These are phyloP conservation scores for Vitis hybrid DNA, from an alignment of 177 flowering plant genomes.

Conservation along the genomic window DNA sequence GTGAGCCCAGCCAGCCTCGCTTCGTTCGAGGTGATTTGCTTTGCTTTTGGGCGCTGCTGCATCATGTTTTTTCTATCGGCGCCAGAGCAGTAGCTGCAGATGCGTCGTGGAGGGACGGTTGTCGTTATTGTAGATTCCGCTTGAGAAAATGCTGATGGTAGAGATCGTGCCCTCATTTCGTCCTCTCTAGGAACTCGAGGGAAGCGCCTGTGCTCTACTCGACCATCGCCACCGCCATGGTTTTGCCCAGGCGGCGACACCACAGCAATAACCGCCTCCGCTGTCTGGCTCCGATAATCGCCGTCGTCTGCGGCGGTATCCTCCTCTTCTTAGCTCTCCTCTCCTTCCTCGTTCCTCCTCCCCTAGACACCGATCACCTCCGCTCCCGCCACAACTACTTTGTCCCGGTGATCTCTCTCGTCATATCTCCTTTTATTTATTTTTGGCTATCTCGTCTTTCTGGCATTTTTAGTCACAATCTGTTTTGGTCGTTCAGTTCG, in stretches of 20 bases:
- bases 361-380: constrained; percentile 15
- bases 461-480: neutral
- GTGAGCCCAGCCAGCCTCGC: no score
- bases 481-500: constrained; percentile 3
- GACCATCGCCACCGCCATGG: constrained; percentile 12
- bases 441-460: neutral
- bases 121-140: no score
- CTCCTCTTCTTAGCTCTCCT: constrained; percentile 19
- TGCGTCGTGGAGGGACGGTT: no score
- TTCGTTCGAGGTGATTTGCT: no score
- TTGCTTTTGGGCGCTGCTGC: no score
- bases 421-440: neutral
- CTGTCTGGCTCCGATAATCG: constrained; percentile 6
- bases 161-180: no score
- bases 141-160: no score
- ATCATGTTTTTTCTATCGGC: no score
- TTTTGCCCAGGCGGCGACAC: constrained; percentile 27
- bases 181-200: no score
- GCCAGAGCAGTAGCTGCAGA: no score
- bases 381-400: constrained; percentile 1
- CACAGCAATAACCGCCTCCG: constrained; percentile 13
- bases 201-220: no score
- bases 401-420: neutral
- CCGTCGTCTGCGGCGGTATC: constrained; percentile 15
- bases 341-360: constrained; percentile 23